Base-by-base conservation (phyloP, 495 filamentous ascomycete genomes). In the Aspergillus sclerotioniger region DNA sequence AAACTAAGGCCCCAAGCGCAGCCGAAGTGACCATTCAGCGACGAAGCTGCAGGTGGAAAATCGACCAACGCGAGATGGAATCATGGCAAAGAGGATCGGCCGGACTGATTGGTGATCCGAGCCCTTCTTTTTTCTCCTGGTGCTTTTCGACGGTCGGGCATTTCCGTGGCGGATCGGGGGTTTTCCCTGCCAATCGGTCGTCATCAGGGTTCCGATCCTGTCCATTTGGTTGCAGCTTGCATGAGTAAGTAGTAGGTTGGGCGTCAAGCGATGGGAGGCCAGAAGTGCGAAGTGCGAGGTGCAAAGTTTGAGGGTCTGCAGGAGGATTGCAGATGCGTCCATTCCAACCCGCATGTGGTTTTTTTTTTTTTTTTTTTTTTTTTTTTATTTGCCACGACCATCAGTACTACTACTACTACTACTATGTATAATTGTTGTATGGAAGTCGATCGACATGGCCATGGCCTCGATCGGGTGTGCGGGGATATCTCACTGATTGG, bases 131-230 rank as follows among this genome's bases (percentile, higher is more conserved):
- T 57, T 55, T 55, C 51, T 59, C 51, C 51, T 50, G 17, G 19
- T 54, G 56, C 8, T 3, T 35, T 9, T 3, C 41, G n/a, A 70
- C 67, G 62, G 62, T 68, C 71, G 70, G 72, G 66, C 66, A 68
- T 68, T 72, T 70, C 69, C 69, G 71, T 64, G 66, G 71, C 72
- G 67, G 72, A 75, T 73, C 67, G 67, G 71, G 68, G 59, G 53
- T 65, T 73, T 75, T 71, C 59, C 56, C 47, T 63, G 51, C 72
- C 69, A 75, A 75, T 75, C 49, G 45, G 48, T 53, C 25, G n/a
- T n/a, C n/a, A n/a, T n/a, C n/a, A n/a, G n/a, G n/a, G n/a, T n/a
- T n/a, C n/a, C 37, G 37, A 41, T 13, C n/a, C 37, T 2, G 12
- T 3, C 37, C 10, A 13, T 41, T n/a, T n/a, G n/a, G n/a, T n/a